A percentile compares a stretch with the other conserved stretches of the same genome.
phyloP scores from a whole-genome alignment of 768 basidiomycete species.

The Cyclocybe cylindracea region DNA sequence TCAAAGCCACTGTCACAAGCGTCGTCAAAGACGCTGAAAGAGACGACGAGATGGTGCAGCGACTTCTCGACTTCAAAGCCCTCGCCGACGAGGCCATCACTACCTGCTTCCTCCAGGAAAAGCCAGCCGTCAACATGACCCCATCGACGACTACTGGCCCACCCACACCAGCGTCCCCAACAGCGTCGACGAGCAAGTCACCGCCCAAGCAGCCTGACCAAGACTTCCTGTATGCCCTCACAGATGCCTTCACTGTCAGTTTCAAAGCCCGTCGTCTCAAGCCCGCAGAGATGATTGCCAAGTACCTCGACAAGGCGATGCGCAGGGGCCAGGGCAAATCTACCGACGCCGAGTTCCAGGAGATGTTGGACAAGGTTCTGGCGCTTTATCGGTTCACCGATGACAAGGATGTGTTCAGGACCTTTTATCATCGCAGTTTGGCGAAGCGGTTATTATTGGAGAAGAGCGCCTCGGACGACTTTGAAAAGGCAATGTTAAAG shows the following conservation, averaged over 20 bases:
- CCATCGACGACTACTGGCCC: constrained; percentile 10
- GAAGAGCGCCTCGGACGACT: constrained; percentile 83
- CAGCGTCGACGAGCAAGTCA: constrained; percentile 30
- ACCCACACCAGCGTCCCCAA: constrained; percentile 6
- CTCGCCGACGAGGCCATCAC: constrained; percentile 52
- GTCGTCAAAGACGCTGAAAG: constrained; percentile 63
- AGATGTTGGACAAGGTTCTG: constrained; percentile 64
- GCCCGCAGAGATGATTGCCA: constrained; percentile 93
- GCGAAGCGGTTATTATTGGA: constrained; percentile 88
- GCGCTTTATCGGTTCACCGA: constrained; percentile 84
- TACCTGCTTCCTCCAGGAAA: constrained; percentile 52
- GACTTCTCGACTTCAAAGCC: constrained; percentile 67
- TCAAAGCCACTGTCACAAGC: constrained; percentile 61
- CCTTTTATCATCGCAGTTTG: constrained; percentile 86
- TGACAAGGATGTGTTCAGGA: constrained; percentile 92
- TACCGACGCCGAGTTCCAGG: constrained; percentile 64
- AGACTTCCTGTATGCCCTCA: constrained; percentile 66
- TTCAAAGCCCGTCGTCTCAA: constrained; percentile 79
- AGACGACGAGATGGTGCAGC: constrained; percentile 80
- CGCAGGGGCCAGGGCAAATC: constrained; percentile 78
- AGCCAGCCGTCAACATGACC: constrained; percentile 15
- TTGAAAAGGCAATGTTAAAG: constrained; percentile 82
- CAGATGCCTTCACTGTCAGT: constrained; percentile 70
- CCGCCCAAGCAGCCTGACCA: constrained; percentile 42
- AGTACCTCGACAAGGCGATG: constrained; percentile 85